A percentile compares a stretch with the other conserved stretches of the same genome.
These are phyloP conservation scores for Trichoderma citrinoviride DNA, from an alignment of 2,329 filamentous ascomycete genomes.

Conservation along the genomic window DNA sequence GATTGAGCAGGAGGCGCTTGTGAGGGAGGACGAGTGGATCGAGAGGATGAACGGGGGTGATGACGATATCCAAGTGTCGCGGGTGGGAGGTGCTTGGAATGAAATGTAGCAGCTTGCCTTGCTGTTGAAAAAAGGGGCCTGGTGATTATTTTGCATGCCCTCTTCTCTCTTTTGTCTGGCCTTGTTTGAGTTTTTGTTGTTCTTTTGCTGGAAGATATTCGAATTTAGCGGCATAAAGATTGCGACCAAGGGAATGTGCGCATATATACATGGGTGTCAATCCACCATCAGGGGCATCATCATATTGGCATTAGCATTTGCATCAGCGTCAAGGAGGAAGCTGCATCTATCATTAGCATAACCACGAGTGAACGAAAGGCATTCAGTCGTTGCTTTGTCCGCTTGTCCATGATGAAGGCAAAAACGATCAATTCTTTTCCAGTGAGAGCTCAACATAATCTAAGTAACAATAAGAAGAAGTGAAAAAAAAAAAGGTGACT, in stretches of 20 bases:
- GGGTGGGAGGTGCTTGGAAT: constrained; percentile 51
- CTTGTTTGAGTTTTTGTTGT: neutral
- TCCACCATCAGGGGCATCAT: no score
- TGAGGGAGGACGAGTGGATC: constrained; percentile 59
- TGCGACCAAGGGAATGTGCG: neutral
- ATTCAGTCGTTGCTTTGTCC: neutral
- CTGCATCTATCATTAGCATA: neutral
- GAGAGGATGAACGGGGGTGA: constrained; percentile 49
- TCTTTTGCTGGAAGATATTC: neutral
- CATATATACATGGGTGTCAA: neutral
- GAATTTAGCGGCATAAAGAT: neutral
- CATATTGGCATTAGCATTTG: neutral
- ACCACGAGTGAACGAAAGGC: neutral
- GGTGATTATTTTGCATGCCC: neutral
- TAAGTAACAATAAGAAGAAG: constrained; percentile 7
- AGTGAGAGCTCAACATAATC: constrained; percentile 9
- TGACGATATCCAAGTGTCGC: constrained; percentile 34
- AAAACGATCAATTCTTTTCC: neutral
- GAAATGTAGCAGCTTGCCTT: constrained; percentile 30
- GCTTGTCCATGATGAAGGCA: neutral
- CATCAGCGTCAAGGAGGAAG: neutral
- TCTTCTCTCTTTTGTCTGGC: neutral
- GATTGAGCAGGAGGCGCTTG: constrained; percentile 57
- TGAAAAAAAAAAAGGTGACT: neutral
- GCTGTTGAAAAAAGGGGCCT: neutral